Percentiles rank a stretch among this genome's conserved stretches.
Evolutionary conservation across 768 basidiomycete species (phyloP).

Genomic region (Piloderma croceum): DNA sequence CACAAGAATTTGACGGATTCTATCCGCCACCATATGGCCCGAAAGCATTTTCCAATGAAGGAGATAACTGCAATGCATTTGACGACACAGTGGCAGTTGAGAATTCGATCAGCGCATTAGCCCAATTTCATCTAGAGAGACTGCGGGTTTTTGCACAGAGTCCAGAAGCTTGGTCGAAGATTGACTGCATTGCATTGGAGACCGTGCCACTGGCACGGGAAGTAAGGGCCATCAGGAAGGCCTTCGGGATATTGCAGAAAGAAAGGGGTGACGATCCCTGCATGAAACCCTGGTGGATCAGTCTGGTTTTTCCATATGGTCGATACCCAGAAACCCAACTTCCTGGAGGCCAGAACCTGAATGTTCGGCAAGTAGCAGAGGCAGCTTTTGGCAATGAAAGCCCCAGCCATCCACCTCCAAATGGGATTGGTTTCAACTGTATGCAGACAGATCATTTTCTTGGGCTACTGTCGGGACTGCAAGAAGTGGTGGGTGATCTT

Average conservation of each 20-base stretch:
- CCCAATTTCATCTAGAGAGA: conserved; percentile 59
- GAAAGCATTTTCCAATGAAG: conserved; percentile 30
- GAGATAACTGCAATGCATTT: conserved; percentile 40
- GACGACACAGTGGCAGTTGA: conserved; percentile 25
- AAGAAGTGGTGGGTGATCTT: conserved; percentile 13
- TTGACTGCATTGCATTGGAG: conserved; percentile 73
- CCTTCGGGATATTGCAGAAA: conserved; percentile 39
- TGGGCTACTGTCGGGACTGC: conserved; percentile 34
- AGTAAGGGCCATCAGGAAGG: conserved; percentile 56
- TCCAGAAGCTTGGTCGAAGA: conserved; percentile 41
- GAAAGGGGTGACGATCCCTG: too few relatives aligned
- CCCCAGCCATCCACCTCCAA: conserved; percentile 28
- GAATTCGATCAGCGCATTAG: conserved; percentile 45
- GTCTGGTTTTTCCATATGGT: conserved; percentile 54
- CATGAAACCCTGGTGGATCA: conserved; percentile 65
- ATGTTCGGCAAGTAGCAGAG: conserved; percentile 37
- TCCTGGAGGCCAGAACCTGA: conserved; percentile 20
- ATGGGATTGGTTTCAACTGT: conserved; percentile 73
- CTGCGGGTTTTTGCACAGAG: conserved; percentile 49
- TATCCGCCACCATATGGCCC: conserved; percentile 79
- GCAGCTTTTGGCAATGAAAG: conserved; percentile 30
- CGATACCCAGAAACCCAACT: conserved; percentile 29
- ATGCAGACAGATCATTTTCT: conserved; percentile 45
- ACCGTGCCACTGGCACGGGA: conserved; percentile 68
- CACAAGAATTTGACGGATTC: conserved; percentile 69